A percentile compares a stretch with the other conserved stretches of the same genome.
These are phyloP conservation scores for Phyllosticta citrichinensis DNA, from an alignment of 2,329 filamentous ascomycete genomes.

Conservation along the genomic window DNA sequence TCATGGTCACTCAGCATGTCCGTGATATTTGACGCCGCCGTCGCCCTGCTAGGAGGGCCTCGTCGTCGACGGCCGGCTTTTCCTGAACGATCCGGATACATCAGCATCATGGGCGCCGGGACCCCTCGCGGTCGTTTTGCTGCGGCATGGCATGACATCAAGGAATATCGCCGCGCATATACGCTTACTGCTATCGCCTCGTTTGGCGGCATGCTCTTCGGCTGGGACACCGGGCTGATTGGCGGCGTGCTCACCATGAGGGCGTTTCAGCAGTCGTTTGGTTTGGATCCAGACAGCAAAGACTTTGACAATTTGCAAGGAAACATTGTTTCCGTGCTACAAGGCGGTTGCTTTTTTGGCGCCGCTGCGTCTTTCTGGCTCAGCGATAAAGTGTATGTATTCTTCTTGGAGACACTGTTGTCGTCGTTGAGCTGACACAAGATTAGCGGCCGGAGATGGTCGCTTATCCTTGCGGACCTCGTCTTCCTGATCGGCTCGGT, in stretches of 20 bases:
- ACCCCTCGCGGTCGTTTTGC: neutral
- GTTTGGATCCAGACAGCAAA: constrained; percentile 21
- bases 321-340: constrained; percentile 35
- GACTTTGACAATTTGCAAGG: constrained; percentile 32
- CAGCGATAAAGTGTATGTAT: constrained; percentile 27
- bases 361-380: constrained; percentile 33
- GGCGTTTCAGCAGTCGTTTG: constrained; percentile 33
- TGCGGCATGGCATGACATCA: constrained; percentile 21
- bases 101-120: neutral
- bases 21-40: neutral
- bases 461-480: constrained; percentile 32
- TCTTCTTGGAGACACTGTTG: neutral
- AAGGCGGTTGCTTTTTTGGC: constrained; percentile 37
- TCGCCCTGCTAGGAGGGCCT: neutral
- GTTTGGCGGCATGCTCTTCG: constrained; percentile 30
- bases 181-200: constrained; percentile 32
- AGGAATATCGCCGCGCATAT: constrained; percentile 31
- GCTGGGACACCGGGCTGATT: constrained; percentile 20
- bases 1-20: neutral
- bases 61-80: neutral
- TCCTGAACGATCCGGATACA: neutral
- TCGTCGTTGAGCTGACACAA: neutral
- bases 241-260: constrained; percentile 34
- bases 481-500: constrained; percentile 34
- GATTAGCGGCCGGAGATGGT: constrained; percentile 26